Conservation (phyloP, 768 basidiomycete genomes). For the Scleroderma citrinum region DNA sequence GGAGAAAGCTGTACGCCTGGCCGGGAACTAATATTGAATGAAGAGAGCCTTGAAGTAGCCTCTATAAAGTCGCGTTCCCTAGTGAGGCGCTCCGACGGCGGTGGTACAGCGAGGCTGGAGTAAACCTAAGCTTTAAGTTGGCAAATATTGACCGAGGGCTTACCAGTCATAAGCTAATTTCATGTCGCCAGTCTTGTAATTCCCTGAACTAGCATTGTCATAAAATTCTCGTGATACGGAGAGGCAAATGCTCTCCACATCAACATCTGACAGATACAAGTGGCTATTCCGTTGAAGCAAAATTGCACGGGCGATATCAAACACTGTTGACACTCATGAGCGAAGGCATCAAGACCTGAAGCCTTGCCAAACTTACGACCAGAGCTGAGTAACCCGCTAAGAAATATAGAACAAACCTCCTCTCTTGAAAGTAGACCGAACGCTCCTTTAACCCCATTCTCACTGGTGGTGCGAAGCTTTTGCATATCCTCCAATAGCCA, state of each 20-base stretch:
- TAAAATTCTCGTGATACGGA: slow-evolving; percentile 84
- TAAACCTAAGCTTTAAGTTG: neutral
- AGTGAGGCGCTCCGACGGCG: slow-evolving; percentile 51
- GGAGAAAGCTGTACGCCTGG: slow-evolving; percentile 79
- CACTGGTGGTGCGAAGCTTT: slow-evolving; percentile 62
- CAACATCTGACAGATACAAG: slow-evolving; percentile 41
- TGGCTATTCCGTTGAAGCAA: slow-evolving; percentile 44
- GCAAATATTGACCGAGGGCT: slow-evolving; percentile 8
- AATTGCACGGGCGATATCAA: slow-evolving; percentile 60
- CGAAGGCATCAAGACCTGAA: neutral
- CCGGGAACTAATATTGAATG: slow-evolving; percentile 77
- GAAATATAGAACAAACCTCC: slow-evolving; percentile 78
- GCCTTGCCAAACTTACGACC: slow-evolving; percentile 62
- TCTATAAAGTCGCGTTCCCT: slow-evolving; percentile 92
- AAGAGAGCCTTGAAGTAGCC: slow-evolving; percentile 92
- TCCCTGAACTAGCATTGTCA: slow-evolving; percentile 89
- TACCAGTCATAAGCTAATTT: slow-evolving; percentile 96
- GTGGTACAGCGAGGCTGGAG: slow-evolving; percentile 70
- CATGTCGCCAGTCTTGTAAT: slow-evolving; percentile 92
- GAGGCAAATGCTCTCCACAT: slow-evolving; percentile 75
- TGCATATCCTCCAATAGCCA: slow-evolving; percentile 88
- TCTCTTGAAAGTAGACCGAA: slow-evolving; percentile 68
- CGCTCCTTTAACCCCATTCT: slow-evolving; percentile 62
- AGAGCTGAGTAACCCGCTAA: slow-evolving; percentile 78
- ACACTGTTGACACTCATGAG: slow-evolving; percentile 38